These are phyloP conservation scores for Durotheca rogersii DNA, from an alignment of 495 filamentous ascomycete species.

Conservation along the genomic window DNA sequence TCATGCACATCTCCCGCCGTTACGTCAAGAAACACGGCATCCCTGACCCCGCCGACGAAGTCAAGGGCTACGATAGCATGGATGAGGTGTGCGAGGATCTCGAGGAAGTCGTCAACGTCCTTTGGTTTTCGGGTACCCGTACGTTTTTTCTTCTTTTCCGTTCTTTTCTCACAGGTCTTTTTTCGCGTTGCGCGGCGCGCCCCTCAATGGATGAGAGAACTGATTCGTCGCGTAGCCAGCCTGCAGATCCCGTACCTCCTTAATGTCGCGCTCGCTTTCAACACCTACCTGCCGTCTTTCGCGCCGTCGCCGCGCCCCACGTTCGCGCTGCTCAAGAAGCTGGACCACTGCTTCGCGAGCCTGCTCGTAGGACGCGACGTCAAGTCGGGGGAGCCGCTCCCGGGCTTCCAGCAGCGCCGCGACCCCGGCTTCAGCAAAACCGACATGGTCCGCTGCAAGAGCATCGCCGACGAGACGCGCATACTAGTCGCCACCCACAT, in stretches of 20 bases:
- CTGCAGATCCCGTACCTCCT: constrained; percentile 84
- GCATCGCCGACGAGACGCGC: constrained; percentile 68
- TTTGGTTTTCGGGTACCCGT: constrained; percentile 86
- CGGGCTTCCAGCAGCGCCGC: constrained; percentile 64
- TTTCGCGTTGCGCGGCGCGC: too few relatives aligned
- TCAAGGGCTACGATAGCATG: constrained; percentile 67
- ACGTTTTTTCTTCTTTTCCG: constrained; percentile 37
- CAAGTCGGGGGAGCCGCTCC: constrained; percentile 62
- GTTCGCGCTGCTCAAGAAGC: constrained; percentile 68
- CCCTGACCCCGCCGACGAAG: constrained; percentile 52
- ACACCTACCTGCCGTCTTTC: constrained; percentile 65
- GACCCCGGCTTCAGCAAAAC: constrained; percentile 57
- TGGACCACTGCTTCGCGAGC: constrained; percentile 75
- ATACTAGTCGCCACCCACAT: constrained; percentile 66
- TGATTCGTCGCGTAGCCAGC: too few relatives aligned
- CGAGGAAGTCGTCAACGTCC: constrained; percentile 67
- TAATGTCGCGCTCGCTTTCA: constrained; percentile 67
- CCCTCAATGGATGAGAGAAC: too few relatives aligned
- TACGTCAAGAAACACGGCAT: constrained; percentile 73
- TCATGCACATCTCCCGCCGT: constrained; percentile 65
- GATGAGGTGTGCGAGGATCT: constrained; percentile 68
- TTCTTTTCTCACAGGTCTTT: too few relatives aligned
- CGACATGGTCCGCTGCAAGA: constrained; percentile 81
- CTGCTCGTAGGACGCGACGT: constrained; percentile 66
- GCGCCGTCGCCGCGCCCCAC: constrained; percentile 63